Base-by-base conservation (phyloP, 768 basidiomycete genomes). In the Tylopilus rubrobrunneus region DNA sequence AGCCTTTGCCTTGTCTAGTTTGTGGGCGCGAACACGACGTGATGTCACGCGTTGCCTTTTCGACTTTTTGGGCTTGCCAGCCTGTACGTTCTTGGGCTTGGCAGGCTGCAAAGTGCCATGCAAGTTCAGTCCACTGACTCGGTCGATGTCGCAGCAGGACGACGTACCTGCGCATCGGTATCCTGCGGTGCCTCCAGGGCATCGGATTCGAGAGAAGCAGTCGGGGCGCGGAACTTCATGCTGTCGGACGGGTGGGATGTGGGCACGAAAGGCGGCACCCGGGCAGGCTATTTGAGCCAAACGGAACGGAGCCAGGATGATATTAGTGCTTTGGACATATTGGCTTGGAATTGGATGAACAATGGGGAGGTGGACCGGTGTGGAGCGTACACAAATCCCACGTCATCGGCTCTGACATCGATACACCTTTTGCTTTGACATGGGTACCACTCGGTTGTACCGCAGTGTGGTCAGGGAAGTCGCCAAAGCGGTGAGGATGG, bases 391-490 rank as follows among this genome's bases (percentile, higher is more conserved):
- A 25, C 43, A 44, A 31, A 9, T 64, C 58, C 43, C 59, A 67
- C 59, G 55, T 21, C n/a, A 41, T 58, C 23, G 10, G 46, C 49
- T 61, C 63, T 61, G 57, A 58, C 48, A 1, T 15, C 23, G 45
- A 11, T 34, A 21, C 15, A 34, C 43, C 21, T 31, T 33, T 28
- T 14, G 63, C 63, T 65, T 65, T 62, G 62, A 56, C 56, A 69
- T 69, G 67, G 47, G 62, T 41, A 58, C 56, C 6, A 43, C 53
- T 23, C 57, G 53, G 45, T 49, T 64, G 47, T 73, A 71, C 56
- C 70, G 70, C 42, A 59, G 51, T 17, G 65, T 71, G 27, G 59
- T 54, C n/a, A 61, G 65, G 49, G 68, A 73, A 49, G 47, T 71
- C 15, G 59, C 65, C 23, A 70, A 52, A 62, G 63, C 59, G 59